A percentile compares a stretch with the other conserved stretches of the same genome.
Evolutionary conservation across 1,284 basidiomycete genomes (phyloP).

Genomic region (Coriolopsis trogii): DNA sequence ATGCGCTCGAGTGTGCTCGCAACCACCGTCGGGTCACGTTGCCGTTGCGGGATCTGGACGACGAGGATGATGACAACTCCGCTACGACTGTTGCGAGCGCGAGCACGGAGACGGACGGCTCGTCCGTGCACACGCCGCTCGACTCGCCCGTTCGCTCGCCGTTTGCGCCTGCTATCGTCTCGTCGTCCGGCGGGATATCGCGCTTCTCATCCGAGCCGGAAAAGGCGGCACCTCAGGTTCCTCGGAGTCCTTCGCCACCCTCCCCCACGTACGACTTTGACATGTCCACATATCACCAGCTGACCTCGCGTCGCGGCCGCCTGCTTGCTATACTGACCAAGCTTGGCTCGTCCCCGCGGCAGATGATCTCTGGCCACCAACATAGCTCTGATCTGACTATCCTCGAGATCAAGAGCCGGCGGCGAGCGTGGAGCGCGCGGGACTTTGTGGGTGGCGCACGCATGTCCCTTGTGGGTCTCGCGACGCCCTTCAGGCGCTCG

Average conservation of each 20-base stretch:
- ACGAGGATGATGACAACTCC: conserved; percentile 33
- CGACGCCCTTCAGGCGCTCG: conserved; percentile 46
- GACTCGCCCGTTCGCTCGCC: conserved; percentile 32
- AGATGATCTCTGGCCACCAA: conserved; percentile 35
- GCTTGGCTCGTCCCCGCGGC: conserved; percentile 38
- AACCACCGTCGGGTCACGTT: conserved; percentile 8
- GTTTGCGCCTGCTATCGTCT: conserved; percentile 10
- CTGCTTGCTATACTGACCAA: conserved; percentile 44
- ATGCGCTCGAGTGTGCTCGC: conserved; percentile 17
- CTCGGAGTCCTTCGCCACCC: conserved; percentile 26
- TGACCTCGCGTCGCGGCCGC: conserved; percentile 40
- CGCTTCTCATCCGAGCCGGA: conserved; percentile 1
- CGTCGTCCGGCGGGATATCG: background rate
- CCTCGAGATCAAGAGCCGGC: conserved; percentile 51
- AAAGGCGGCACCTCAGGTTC: conserved; percentile 17
- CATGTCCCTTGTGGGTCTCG: conserved; percentile 40
- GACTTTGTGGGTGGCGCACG: conserved; percentile 37
- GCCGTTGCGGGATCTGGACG: conserved; percentile 27
- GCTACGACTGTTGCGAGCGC: conserved; percentile 32
- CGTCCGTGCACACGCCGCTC: conserved; percentile 57
- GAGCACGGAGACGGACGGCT: conserved; percentile 55
- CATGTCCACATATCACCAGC: conserved; percentile 40
- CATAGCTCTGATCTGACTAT: conserved; percentile 43
- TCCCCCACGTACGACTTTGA: conserved; percentile 29
- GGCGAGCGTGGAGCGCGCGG: conserved; percentile 56